phyloP scores from a whole-genome alignment of 371 early-diverging fungal genomes.

The Circinella minor region DNA sequence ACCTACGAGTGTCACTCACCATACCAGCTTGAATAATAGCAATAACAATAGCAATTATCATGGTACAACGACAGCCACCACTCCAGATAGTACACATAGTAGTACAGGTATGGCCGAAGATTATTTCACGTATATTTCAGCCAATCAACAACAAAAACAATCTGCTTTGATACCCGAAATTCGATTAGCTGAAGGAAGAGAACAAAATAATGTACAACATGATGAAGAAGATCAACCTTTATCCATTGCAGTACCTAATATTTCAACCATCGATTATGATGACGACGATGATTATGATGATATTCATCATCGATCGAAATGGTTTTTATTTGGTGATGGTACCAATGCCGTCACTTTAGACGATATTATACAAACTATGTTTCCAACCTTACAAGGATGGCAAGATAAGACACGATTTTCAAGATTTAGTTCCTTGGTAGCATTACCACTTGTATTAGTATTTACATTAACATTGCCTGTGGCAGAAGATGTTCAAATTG shows the following conservation, averaged over 20 bases:
- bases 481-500: constrained; percentile 50
- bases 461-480: constrained; percentile 67
- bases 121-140: constrained; percentile 31
- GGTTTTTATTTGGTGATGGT: no score
- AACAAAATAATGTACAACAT: not conserved
- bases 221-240: not conserved
- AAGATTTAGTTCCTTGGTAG: constrained; percentile 59
- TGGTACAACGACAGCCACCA: constrained; percentile 1
- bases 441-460: constrained; percentile 59
- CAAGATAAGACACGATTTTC: constrained; percentile 50
- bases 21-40: not conserved
- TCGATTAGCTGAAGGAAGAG: not conserved
- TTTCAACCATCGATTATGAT: not conserved
- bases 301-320: not conserved
- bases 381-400: constrained; percentile 64
- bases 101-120: constrained; percentile 26
- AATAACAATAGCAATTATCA: not conserved
- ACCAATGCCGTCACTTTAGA: not conserved
- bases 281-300: not conserved
- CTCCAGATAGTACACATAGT: constrained; percentile 19
- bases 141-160: constrained; percentile 18
- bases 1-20: not conserved
- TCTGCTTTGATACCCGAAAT: constrained; percentile 4
- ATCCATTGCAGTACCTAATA: not conserved
- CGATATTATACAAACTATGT: constrained; percentile 34